phyloP scores from a whole-genome alignment of 2,329 filamentous ascomycete genomes.

The Alternaria viburni region DNA sequence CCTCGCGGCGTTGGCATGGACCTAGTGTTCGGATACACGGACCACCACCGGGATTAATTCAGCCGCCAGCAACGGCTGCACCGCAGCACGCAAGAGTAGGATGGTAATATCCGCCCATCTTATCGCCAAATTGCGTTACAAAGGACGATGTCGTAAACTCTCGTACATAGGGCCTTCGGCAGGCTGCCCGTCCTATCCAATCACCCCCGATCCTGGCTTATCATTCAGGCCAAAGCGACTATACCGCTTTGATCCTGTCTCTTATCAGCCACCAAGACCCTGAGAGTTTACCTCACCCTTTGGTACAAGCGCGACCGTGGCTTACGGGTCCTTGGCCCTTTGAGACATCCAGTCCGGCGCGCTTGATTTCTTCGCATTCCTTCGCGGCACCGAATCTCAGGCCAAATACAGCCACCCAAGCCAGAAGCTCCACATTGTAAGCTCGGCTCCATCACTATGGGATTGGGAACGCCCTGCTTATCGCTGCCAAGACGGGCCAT shows the following conservation, averaged over 20 bases:
- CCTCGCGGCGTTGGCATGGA: constrained; percentile 8
- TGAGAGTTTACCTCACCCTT: constrained; percentile 20
- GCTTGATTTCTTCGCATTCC: constrained; percentile 8
- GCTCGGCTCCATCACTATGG: constrained; percentile 20
- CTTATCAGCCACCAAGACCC: constrained; percentile 27
- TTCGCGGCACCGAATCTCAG: constrained; percentile 10
- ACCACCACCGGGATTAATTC: constrained; percentile 22
- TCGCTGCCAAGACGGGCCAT: constrained; percentile 39
- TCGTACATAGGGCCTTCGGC: constrained; percentile 16
- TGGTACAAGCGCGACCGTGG: constrained; percentile 11
- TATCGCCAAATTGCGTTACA: constrained; percentile 18
- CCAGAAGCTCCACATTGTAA: constrained; percentile 11
- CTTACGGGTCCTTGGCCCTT: constrained; percentile 16
- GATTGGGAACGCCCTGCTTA: constrained; percentile 26
- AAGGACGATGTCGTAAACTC: constrained; percentile 29
- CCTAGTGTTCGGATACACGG: constrained; percentile 35
- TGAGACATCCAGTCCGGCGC: constrained; percentile 11
- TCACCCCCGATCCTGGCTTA: constrained; percentile 24
- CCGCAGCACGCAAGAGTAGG: constrained; percentile 21
- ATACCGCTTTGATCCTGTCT: constrained; percentile 13
- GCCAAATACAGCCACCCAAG: constrained; percentile 9
- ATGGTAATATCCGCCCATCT: constrained; percentile 21
- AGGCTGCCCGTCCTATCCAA: constrained; percentile 17
- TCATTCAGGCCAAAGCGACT: constrained; percentile 16
- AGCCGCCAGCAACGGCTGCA: constrained; percentile 16